Conservation (phyloP, 106 monocot genomes). For the Dioscorea alata region DNA sequence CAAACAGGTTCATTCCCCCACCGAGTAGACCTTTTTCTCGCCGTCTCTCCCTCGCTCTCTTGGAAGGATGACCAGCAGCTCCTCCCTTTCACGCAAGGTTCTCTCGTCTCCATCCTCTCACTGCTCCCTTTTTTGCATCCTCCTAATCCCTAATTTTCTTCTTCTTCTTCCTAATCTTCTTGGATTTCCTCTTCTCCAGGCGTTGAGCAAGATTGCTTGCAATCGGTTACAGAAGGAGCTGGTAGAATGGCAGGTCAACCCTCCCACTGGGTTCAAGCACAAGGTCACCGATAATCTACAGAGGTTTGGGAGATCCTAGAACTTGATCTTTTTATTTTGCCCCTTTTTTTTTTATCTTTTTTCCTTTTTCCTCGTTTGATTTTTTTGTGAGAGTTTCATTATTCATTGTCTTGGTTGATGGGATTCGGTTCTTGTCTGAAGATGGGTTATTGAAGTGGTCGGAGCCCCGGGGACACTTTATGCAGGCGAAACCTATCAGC, state of each 20-base stretch:
- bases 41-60: neutral
- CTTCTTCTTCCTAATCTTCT: neutral
- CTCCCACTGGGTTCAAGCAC: slow-evolving; percentile 63
- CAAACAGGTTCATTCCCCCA: no score
- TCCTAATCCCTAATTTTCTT: no score
- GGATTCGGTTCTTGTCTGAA: neutral
- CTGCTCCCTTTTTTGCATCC: neutral
- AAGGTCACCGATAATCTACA: slow-evolving; percentile 62
- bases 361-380: neutral
- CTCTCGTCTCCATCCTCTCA: neutral
- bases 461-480: slow-evolving; percentile 48
- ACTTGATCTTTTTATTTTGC: neutral
- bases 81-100: slow-evolving; percentile 42
- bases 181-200: slow-evolving; percentile 12
- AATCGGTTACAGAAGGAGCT: slow-evolving; percentile 74
- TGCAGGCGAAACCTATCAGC: slow-evolving; percentile 32
- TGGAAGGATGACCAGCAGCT: slow-evolving; percentile 41
- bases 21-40: no score
- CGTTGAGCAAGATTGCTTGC: slow-evolving; percentile 69
- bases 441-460: slow-evolving; percentile 43
- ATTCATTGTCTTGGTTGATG: no score
- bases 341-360: no score
- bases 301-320: slow-evolving; percentile 20
- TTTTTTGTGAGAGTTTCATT: neutral
- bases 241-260: slow-evolving; percentile 73